These are phyloP conservation scores for Talaromyces nanjingensis DNA, from an alignment of 495 filamentous ascomycete genomes.

Conservation along the genomic window DNA sequence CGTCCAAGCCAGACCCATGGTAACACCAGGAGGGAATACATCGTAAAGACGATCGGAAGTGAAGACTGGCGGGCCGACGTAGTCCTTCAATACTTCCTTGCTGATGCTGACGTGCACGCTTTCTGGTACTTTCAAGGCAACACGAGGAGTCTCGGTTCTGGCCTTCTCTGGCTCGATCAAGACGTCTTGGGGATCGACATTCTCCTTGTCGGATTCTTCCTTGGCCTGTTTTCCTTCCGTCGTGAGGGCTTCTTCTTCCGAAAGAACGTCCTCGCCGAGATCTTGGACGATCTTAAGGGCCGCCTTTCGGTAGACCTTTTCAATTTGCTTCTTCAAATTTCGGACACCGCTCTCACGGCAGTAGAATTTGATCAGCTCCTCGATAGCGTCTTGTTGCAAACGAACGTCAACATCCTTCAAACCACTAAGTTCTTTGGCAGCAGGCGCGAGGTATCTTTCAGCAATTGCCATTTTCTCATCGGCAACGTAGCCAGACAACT, in stretches of 20 bases:
- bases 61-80: slow-evolving; percentile 93
- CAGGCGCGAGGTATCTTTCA: slow-evolving; percentile 82
- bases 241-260: slow-evolving; percentile 78
- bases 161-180: slow-evolving; percentile 56
- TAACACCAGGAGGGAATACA: slow-evolving; percentile 88
- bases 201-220: slow-evolving; percentile 60
- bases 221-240: slow-evolving; percentile 80
- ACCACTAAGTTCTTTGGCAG: slow-evolving; percentile 84
- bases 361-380: slow-evolving; percentile 97
- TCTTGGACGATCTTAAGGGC: slow-evolving; percentile 96
- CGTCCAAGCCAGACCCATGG: slow-evolving; percentile 99
- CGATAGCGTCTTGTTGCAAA: slow-evolving; percentile 77
- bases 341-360: slow-evolving; percentile 95
- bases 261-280: slow-evolving; percentile 76
- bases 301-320: slow-evolving; percentile 97
- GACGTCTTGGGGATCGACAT: slow-evolving; percentile 46
- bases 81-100: slow-evolving; percentile 92
- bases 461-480: slow-evolving; percentile 99
- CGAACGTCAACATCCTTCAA: slow-evolving; percentile 84
- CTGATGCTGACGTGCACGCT: slow-evolving; percentile 79
- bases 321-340: slow-evolving; percentile 98
- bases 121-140: slow-evolving; percentile 79
- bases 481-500: slow-evolving; percentile 92
- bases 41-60: slow-evolving; percentile 95
- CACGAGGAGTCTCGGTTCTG: slow-evolving; percentile 68